phyloP scores from a whole-genome alignment of 1,139 yeast genomes.

The Yamadazyma membranifaciens region DNA sequence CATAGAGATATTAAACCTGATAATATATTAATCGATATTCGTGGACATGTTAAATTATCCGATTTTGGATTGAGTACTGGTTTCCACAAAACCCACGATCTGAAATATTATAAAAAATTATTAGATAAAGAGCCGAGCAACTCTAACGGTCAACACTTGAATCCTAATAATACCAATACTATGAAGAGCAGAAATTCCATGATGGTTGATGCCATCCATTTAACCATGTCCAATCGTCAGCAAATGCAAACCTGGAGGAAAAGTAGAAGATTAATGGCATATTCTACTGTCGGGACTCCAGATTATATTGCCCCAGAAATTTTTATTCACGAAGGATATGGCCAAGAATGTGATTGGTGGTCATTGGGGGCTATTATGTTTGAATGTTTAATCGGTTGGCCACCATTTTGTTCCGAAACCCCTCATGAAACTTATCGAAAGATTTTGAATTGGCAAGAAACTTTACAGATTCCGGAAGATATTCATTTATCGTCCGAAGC shows the following conservation, averaged over 20 bases:
- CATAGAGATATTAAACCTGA: conserved; percentile 83
- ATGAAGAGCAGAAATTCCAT: conserved; percentile 62
- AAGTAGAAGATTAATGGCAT: conserved; percentile 94
- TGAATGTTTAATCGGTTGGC: conserved; percentile 99
- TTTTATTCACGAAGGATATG: conserved; percentile 94
- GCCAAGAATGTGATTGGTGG: conserved; percentile 99
- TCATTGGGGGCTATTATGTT: conserved; percentile 98
- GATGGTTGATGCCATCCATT: conserved; percentile 92
- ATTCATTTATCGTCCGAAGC: conserved; percentile 91
- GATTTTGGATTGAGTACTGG: conserved; percentile 88
- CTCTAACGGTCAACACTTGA: conserved; percentile 8
- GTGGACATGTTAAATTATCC: conserved; percentile 76
- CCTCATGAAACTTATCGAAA: conserved; percentile 98
- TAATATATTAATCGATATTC: conserved; percentile 72
- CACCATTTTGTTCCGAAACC: conserved; percentile 97
- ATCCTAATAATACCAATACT: conserved; percentile 11
- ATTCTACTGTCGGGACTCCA: conserved; percentile 98
- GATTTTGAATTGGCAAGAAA: conserved; percentile 93
- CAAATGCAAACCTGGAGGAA: conserved; percentile 99
- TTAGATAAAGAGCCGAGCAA: conserved; percentile 55
- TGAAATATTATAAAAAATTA: conserved; percentile 70
- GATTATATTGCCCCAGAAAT: conserved; percentile 99
- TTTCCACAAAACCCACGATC: conserved; percentile 81
- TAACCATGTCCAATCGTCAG: conserved; percentile 94
- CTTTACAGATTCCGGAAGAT: conserved; percentile 92